These are phyloP conservation scores for Suillus clintonianus DNA, from an alignment of 768 basidiomycete genomes.

Conservation along the genomic window DNA sequence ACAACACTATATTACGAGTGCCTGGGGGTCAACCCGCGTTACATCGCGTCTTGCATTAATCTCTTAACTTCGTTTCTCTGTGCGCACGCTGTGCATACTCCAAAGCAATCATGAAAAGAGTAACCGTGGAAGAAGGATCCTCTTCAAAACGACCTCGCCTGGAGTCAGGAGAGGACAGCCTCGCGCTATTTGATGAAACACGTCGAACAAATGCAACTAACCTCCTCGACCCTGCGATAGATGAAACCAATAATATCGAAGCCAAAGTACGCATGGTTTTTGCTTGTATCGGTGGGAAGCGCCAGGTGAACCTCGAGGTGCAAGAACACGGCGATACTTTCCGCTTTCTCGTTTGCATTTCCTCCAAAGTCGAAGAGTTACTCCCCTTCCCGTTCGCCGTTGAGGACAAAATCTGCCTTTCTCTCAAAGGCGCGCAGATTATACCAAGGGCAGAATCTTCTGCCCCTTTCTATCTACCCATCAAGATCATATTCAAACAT, in stretches of 20 bases:
- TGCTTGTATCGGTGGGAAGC: constrained; percentile 30
- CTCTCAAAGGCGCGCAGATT: constrained; percentile 45
- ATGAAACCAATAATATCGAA: constrained; percentile 41
- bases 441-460: constrained; percentile 28
- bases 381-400: constrained; percentile 40
- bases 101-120: constrained; percentile 5
- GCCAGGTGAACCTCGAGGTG: constrained; percentile 33
- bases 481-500: constrained; percentile 42
- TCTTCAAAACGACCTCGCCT: constrained; percentile 1
- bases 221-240: constrained; percentile 29
- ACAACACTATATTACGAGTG: not conserved
- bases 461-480: constrained; percentile 36
- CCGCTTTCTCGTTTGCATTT: constrained; percentile 43
- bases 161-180: constrained; percentile 5
- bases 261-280: constrained; percentile 49
- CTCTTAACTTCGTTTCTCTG: not conserved
- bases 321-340: constrained; percentile 15
- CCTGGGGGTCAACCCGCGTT: constrained; percentile 14
- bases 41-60: not conserved
- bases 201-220: constrained; percentile 33
- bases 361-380: constrained; percentile 35
- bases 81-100: not conserved
- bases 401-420: constrained; percentile 46
- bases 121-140: not conserved
- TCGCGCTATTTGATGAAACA: constrained; percentile 20